Base-by-base conservation (phyloP, 805 yeast species). In the Candida coleopterorum region DNA sequence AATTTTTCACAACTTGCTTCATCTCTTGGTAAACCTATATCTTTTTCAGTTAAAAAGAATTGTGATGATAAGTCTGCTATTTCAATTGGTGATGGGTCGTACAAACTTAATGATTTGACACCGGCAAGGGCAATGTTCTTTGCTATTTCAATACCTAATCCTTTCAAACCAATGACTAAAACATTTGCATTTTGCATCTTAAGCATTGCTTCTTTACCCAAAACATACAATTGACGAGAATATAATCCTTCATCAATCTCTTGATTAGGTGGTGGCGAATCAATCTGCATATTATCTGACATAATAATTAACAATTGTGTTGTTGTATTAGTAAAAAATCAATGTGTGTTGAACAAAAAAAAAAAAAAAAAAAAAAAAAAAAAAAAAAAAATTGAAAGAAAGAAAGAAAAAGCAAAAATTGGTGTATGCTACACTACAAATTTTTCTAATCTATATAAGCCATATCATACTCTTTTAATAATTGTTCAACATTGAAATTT, bases 181-280 rank as follows among this genome's bases (percentile, higher is more conserved):
- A 93, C 96, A 50, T 85, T 87, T 18, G 97, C 88, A 47, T 77
- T 73, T 52, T 89, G 96, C 97, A 93, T 85, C 60, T 87, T 85
- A 50, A 89, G 70, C 99, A 93, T 93, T 35, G 99, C 99, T 47
- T 93, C 99, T 52, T 86, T 88, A 44, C 99, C 99, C 46, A 93
- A 65, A 35, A 93, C 99, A 52, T 90, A 87, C 61, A 93, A 76
- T 67, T 93, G 98, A 60, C 98, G 86, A 26, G 97, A 89, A 72
- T 93, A 93, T 48, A 93, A 74, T 40, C 94, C 74, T 70, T 93
- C 98, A 58, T 93, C 98, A 52, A 93, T 90, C 42, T 77, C 41
- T 12, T 42, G 62, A 29, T 55, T 56, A 15, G 60, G 51, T 17
- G 60, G 51, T 34, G 72, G 72, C 25, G 63, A 48, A 46, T 68